Evolutionary conservation across 1,139 yeast genomes (phyloP).

Genomic region (Debaryomyces subglobosus): DNA sequence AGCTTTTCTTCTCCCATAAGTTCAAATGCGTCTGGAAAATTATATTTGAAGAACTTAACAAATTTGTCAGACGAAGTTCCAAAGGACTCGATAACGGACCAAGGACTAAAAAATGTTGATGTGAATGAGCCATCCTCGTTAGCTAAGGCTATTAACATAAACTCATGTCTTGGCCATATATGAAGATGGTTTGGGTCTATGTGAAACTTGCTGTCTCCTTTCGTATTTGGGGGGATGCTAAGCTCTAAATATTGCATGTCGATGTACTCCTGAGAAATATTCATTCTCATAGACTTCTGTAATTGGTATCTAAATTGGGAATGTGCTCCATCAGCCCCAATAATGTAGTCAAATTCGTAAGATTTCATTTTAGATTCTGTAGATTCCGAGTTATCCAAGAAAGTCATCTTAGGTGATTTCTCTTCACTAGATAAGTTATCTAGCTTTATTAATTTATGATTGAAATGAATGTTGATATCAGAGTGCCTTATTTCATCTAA

Average conservation of each 20-base stretch:
- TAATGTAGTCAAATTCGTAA: constrained; percentile 55
- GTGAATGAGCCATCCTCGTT: constrained; percentile 87
- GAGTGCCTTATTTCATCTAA: constrained; percentile 57
- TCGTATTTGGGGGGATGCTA: constrained; percentile 60
- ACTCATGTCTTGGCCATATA: constrained; percentile 89
- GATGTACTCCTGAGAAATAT: constrained; percentile 73
- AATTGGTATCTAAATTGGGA: constrained; percentile 73
- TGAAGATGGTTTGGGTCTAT: constrained; percentile 81
- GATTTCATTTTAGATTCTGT: constrained; percentile 18
- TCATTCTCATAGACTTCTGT: constrained; percentile 70
- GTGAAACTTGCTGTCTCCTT: constrained; percentile 33
- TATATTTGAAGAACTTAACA: constrained; percentile 53
- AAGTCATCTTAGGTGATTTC: constrained; percentile 29
- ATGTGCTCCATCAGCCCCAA: constrained; percentile 90
- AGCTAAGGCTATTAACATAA: constrained; percentile 89
- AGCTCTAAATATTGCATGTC: constrained; percentile 85
- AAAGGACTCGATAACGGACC: constrained; percentile 62
- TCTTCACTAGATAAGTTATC: constrained; percentile 27
- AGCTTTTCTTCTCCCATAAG: constrained; percentile 66
- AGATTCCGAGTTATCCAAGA: constrained; percentile 17
- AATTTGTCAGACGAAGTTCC: constrained; percentile 43
- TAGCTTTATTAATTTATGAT: constrained; percentile 55
- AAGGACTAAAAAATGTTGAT: constrained; percentile 85
- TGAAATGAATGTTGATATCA: constrained; percentile 53
- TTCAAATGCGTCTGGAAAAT: constrained; percentile 76